Percentiles rank a stretch among this genome's conserved stretches.
These are phyloP conservation scores for Aspergillus arachidicola DNA, from an alignment of 2,329 filamentous ascomycete genomes.

Conservation along the genomic window DNA sequence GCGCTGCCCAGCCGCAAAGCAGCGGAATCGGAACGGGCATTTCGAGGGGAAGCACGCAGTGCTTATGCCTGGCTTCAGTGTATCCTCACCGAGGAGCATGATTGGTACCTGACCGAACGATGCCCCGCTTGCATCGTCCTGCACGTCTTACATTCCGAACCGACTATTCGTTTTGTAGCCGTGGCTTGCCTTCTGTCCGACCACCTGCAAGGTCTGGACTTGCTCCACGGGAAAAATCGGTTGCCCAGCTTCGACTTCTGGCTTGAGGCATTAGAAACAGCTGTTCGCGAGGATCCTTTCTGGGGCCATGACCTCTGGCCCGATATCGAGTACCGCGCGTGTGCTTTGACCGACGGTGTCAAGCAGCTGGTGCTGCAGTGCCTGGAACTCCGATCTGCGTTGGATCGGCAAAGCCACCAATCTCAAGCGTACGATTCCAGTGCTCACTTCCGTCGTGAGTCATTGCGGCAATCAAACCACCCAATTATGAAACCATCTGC, in stretches of 20 bases:
- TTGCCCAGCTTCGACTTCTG: conserved; percentile 42
- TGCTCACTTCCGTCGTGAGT: conserved; percentile 21
- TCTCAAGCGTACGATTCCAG: conserved; percentile 22
- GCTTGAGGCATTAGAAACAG: conserved; percentile 40
- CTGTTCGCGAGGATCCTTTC: conserved; percentile 46
- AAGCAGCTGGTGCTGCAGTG: conserved; percentile 44
- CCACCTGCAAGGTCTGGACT: conserved; percentile 30
- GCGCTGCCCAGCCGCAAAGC: conserved; percentile 51
- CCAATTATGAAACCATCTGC: conserved; percentile 31
- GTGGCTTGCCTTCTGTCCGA: conserved; percentile 46
- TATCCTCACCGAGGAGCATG: conserved; percentile 58
- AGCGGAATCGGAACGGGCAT: conserved; percentile 60
- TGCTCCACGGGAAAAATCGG: conserved; percentile 20
- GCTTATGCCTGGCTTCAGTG: conserved; percentile 63
- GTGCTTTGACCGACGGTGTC: conserved; percentile 40
- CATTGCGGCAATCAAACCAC: conserved; percentile 29
- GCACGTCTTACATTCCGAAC: conserved; percentile 48
- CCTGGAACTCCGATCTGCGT: conserved; percentile 35
- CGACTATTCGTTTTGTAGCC: conserved; percentile 46
- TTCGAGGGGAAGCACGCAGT: conserved; percentile 57
- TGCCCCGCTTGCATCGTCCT: conserved; percentile 54
- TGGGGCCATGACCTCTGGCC: conserved; percentile 48
- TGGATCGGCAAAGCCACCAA: conserved; percentile 26
- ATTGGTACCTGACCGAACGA: conserved; percentile 59
- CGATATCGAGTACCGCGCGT: conserved; percentile 44